Base-by-base conservation (phyloP, 2,329 filamentous ascomycete species). In the Ophiostoma angusticollis region DNA sequence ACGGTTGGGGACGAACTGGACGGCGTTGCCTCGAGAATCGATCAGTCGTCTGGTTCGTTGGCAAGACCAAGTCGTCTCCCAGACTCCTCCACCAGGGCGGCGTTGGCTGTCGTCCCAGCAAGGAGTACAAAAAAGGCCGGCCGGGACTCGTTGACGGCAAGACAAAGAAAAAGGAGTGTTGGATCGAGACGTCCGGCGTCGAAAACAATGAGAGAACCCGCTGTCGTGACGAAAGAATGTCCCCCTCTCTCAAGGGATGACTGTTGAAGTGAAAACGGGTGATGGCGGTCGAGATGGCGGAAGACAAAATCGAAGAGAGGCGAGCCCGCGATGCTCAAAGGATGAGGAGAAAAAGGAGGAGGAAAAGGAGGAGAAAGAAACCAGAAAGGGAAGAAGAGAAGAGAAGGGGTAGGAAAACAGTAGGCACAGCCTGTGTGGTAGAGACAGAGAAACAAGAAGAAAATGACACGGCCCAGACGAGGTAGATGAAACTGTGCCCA, bases 381-480 rank as follows among this genome's bases (percentile, higher is more conserved):
- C 38, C 35, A 41, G 45, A 35, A 36, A 33, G 40, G 29, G 23
- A 28, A 42, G 35, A 36, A 31, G 37, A 42, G 43, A 29, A 40
- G 19, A 44, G 33, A 34, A 28, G 18, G 31, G 36, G 48, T 30
- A 41, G 31, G 37, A 43, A 36, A 21, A 23, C 39, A 47, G 32
- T 33, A 31, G n/a, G n/a, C n/a, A n/a, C n/a, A n/a, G n/a, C n/a
- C n/a, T n/a, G n/a, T n/a, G n/a, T n/a, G n/a, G n/a, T n/a, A 35
- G 28, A 17, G 27, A 28, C n/a, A 30, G 29, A 28, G 24, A 14
- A 24, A 32, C 36, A 18, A 18, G 17, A 32, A 27, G 32, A 32
- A 14, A 35, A 31, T 14, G 40, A 30, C 37, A 21, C 31, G 31
- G 37, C n/a, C 21, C 18, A 18, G 11, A 25, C 13, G 36, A 28